A percentile compares a stretch with the other conserved stretches of the same genome.
Conservation (phyloP, 495 filamentous ascomycete species). For the Parmelia sp. region DNA sequence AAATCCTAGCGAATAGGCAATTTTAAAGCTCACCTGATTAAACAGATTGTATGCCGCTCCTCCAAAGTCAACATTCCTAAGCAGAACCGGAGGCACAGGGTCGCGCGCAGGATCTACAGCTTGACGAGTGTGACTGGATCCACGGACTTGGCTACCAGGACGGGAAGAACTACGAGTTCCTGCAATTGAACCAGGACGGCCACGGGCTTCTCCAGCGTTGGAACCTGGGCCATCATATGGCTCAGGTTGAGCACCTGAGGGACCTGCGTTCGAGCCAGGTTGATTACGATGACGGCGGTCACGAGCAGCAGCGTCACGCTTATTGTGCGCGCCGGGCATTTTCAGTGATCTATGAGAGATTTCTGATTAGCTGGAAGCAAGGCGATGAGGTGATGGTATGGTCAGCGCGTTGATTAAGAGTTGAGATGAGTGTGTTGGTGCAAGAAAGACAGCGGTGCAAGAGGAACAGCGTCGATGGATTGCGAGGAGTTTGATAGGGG, state of each 20-base stretch:
- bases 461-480: background rate
- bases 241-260: conserved; percentile 31
- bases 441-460: background rate
- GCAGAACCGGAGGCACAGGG: conserved; percentile 6
- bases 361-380: background rate
- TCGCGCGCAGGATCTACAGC: conserved; percentile 12
- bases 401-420: background rate
- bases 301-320: background rate
- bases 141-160: conserved; percentile 36
- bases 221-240: conserved; percentile 17
- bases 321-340: background rate
- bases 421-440: background rate
- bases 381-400: background rate
- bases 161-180: conserved; percentile 38
- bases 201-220: conserved; percentile 23
- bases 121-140: conserved; percentile 24
- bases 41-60: conserved; percentile 15
- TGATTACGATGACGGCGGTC: background rate
- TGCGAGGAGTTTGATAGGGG: background rate
- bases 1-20: background rate
- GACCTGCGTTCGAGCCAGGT: background rate
- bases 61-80: conserved; percentile 22
- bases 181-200: conserved; percentile 31
- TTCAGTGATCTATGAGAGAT: background rate
- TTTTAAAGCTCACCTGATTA: conserved; percentile 8